Conservation (phyloP, 495 filamentous ascomycete species). For the Pyrenula massariospora region DNA sequence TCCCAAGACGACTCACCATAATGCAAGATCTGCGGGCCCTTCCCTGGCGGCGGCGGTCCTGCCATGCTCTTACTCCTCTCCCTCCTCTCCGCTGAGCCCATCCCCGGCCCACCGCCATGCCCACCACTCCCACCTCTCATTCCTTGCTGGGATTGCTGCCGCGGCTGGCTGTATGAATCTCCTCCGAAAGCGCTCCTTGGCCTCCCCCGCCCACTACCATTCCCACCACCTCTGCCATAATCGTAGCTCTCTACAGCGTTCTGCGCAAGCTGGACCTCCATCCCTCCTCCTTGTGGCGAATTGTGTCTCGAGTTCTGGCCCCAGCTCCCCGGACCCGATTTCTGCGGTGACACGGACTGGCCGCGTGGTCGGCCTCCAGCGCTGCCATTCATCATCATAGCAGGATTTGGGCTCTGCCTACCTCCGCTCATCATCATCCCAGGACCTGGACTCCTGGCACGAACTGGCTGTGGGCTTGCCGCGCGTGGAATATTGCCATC, state of each 20-base stretch:
- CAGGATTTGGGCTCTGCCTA: constrained; percentile 2
- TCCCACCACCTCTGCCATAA: constrained; percentile 13
- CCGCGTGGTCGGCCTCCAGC: neutral
- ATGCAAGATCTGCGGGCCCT: constrained; percentile 73
- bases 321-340: neutral
- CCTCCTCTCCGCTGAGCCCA: constrained; percentile 13
- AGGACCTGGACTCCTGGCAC: constrained; percentile 6
- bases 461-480: constrained; percentile 5
- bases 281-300: constrained; percentile 36
- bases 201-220: constrained; percentile 9
- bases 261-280: constrained; percentile 72
- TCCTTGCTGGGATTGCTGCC: constrained; percentile 4
- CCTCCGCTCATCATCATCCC: constrained; percentile 13
- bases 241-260: constrained; percentile 33
- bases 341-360: constrained; percentile 7
- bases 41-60: constrained; percentile 29
- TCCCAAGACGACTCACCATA: constrained; percentile 60
- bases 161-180: neutral
- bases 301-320: neutral
- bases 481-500: neutral
- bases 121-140: constrained; percentile 30
- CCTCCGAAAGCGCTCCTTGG: constrained; percentile 24
- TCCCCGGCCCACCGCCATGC: no score
- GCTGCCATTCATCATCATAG: constrained; percentile 1
- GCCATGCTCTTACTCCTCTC: constrained; percentile 70